Conservation (phyloP, 2,329 filamentous ascomycete species). For the Lasiodiplodia theobromae region DNA sequence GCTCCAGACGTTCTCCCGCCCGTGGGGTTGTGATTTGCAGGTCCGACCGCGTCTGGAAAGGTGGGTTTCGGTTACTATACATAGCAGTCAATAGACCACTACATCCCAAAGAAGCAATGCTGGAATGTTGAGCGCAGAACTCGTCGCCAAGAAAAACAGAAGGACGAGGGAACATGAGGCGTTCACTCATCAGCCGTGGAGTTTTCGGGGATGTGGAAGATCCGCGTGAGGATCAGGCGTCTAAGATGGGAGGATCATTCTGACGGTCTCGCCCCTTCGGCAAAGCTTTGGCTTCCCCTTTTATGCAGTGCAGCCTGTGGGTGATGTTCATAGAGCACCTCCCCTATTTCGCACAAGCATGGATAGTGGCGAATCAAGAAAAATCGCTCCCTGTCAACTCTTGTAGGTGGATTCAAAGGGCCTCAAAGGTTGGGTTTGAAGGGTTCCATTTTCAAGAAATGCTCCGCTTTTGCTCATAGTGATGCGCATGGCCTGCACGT, state of each 20-base stretch:
- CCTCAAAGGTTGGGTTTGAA: not conserved
- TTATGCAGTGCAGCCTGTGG: not conserved
- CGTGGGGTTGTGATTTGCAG: slow-evolving; percentile 21
- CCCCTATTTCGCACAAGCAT: not conserved
- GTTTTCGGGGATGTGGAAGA: not conserved
- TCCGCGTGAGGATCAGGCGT: slow-evolving; percentile 5
- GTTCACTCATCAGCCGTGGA: not conserved
- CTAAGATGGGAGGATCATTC: not conserved
- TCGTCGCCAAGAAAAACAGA: not conserved
- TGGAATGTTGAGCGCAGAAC: not conserved
- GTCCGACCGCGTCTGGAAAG: not conserved
- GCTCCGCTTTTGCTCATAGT: not conserved
- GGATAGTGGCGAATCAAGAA: not conserved
- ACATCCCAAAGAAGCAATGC: not conserved
- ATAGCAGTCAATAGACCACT: slow-evolving; percentile 19
- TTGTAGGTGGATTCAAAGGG: not conserved
- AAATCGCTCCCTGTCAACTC: not conserved
- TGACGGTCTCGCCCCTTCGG: not conserved
- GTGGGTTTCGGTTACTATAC: not conserved
- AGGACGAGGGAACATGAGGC: not conserved
- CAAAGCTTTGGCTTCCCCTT: not conserved
- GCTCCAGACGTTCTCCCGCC: not conserved
- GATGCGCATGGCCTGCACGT: not conserved
- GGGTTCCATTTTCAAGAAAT: not conserved
- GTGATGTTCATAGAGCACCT: not conserved